These are phyloP conservation scores for Hirschioporus abietinus DNA, from an alignment of 768 basidiomycete genomes.

Conservation along the genomic window DNA sequence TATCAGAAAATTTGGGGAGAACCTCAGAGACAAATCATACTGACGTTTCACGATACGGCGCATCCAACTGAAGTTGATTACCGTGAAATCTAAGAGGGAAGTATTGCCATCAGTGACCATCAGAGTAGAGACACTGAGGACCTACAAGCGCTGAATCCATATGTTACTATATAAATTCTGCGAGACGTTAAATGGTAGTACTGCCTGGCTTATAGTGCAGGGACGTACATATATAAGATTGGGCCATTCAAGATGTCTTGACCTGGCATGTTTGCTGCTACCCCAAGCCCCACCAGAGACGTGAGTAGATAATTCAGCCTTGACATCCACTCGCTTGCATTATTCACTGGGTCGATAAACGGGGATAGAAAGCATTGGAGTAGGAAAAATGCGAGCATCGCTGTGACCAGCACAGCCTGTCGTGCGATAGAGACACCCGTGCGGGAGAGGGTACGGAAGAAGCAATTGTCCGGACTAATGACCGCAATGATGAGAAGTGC, in stretches of 20 bases:
- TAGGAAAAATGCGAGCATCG: conserved; percentile 54
- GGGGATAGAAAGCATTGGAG: conserved; percentile 57
- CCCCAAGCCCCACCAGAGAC: conserved; percentile 55
- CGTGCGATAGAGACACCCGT: conserved; percentile 49
- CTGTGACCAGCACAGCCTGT: conserved; percentile 53
- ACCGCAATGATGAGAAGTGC: conserved; percentile 61
- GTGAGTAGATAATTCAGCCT: conserved; percentile 66
- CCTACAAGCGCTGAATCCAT: conserved; percentile 63
- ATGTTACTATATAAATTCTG: conserved; percentile 52
- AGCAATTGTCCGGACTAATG: conserved; percentile 66
- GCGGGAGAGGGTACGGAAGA: conserved; percentile 54
- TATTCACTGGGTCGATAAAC: conserved; percentile 65
- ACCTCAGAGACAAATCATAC: conserved; percentile 18
- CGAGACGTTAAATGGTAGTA: conserved; percentile 2
- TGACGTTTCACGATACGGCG: conserved; percentile 59
- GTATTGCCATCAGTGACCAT: conserved; percentile 10
- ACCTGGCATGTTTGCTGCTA: conserved; percentile 54
- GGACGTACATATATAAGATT: conserved; percentile 57
- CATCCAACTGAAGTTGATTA: conserved; percentile 47
- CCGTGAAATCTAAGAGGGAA: conserved; percentile 48
- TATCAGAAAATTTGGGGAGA: conserved; percentile 1
- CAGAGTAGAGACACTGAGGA: conserved; percentile 3
- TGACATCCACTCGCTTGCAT: conserved; percentile 72
- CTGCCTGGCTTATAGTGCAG: conserved; percentile 6
- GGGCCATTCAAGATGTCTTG: conserved; percentile 52